These are phyloP conservation scores for Beauveria brongniartii DNA, from an alignment of 2,329 filamentous ascomycete genomes.

Conservation along the genomic window DNA sequence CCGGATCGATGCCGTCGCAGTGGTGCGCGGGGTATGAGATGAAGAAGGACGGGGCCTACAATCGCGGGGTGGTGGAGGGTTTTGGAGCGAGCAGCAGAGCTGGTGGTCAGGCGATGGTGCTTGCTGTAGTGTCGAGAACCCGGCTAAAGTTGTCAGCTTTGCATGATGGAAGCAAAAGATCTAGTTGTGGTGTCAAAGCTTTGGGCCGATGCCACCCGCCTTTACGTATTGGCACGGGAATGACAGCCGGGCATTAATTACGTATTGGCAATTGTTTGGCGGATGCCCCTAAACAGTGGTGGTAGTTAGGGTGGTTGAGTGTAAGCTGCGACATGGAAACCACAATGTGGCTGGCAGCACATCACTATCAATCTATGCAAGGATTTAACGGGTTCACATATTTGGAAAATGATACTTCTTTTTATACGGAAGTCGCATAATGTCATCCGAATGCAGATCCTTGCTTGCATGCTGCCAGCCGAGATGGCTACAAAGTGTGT, in stretches of 20 bases:
- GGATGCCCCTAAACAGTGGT: background rate
- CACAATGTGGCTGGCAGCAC: no score
- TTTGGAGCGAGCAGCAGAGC: background rate
- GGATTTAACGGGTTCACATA: no score
- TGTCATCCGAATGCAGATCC: no score
- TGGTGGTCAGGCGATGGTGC: background rate
- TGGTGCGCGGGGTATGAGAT: background rate
- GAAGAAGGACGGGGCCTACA: background rate
- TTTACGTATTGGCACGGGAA: background rate
- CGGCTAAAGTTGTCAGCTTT: no score
- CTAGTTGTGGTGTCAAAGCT: background rate
- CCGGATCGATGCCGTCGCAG: constrained; percentile 5
- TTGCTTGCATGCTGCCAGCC: no score
- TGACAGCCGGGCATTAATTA: constrained; percentile 2
- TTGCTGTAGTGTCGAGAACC: background rate
- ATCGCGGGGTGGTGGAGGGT: constrained; percentile 1
- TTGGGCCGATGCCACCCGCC: background rate
- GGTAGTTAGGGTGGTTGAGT: background rate
- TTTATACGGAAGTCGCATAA: no score
- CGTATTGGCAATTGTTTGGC: background rate
- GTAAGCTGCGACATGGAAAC: background rate
- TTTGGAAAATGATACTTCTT: no score
- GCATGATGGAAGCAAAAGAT: background rate
- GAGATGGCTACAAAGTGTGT: no score
- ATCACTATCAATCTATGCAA: no score